A percentile compares a stretch with the other conserved stretches of the same genome.
These are phyloP conservation scores for Ceratocystis harringtonii DNA, from an alignment of 2,329 filamentous ascomycete genomes.

Conservation along the genomic window DNA sequence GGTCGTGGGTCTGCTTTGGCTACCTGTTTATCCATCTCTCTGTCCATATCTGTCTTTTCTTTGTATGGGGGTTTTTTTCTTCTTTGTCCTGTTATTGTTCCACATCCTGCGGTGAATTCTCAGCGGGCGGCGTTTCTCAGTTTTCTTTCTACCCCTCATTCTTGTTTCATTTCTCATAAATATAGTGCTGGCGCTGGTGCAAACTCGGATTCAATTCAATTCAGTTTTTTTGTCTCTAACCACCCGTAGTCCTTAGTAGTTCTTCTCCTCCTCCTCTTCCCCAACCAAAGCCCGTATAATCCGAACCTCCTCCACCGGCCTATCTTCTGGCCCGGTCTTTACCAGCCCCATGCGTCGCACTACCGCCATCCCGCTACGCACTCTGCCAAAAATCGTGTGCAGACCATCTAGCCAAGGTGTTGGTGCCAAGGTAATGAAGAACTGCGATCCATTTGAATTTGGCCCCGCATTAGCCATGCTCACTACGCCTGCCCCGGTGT, in stretches of 20 bases:
- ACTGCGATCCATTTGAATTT: conserved; percentile 88
- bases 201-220: background rate
- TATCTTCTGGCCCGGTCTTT: conserved; percentile 66
- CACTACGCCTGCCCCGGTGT: conserved; percentile 84
- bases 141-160: conserved; percentile 14
- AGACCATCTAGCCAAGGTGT: conserved; percentile 95
- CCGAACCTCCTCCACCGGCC: conserved; percentile 67
- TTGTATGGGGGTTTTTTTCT: background rate
- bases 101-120: background rate
- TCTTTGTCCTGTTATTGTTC: conserved; percentile 18
- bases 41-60: background rate
- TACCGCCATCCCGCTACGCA: conserved; percentile 69
- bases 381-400: conserved; percentile 89
- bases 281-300: conserved; percentile 59
- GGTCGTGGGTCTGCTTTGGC: background rate
- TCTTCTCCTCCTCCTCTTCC: conserved; percentile 33
- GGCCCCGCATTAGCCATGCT: conserved; percentile 94
- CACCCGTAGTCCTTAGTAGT: background rate
- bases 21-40: background rate
- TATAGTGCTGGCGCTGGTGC: background rate
- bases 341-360: conserved; percentile 80
- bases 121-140: conserved; percentile 7
- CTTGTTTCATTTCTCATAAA: conserved; percentile 12
- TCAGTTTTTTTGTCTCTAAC: background rate
- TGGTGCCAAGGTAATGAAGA: conserved; percentile 87